These are phyloP conservation scores for Isabelozyma gotoi DNA, from an alignment of 805 yeast species.

Conservation along the genomic window DNA sequence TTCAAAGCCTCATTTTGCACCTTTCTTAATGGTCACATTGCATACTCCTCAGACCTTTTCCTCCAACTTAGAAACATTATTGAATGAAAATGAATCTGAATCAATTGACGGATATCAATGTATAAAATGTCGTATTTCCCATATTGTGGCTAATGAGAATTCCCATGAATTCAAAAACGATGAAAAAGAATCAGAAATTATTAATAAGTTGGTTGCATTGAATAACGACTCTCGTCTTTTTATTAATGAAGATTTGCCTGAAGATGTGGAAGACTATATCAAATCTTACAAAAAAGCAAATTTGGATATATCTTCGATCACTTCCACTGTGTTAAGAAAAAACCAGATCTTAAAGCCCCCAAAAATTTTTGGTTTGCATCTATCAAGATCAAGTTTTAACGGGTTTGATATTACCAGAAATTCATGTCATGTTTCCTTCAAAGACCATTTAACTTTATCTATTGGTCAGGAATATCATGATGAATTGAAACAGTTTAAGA, in stretches of 20 bases:
- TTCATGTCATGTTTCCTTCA: conserved; percentile 67
- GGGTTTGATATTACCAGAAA: conserved; percentile 71
- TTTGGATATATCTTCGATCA: conserved; percentile 44
- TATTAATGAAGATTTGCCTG: conserved; percentile 68
- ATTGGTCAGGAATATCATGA: conserved; percentile 45
- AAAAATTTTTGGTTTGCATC: conserved; percentile 69
- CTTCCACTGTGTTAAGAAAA: conserved; percentile 67
- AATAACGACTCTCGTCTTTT: conserved; percentile 35
- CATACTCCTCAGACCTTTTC: conserved; percentile 62
- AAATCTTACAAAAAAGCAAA: conserved; percentile 45
- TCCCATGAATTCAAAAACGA: conserved; percentile 12
- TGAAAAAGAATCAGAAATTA: conserved; percentile 21
- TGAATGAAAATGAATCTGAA: conserved; percentile 59
- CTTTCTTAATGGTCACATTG: conserved; percentile 71
- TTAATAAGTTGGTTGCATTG: conserved; percentile 35
- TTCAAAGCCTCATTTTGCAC: conserved; percentile 57
- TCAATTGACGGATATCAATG: conserved; percentile 82
- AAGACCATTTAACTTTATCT: conserved; percentile 50
- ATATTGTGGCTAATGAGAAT: conserved; percentile 29
- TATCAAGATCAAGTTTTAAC: conserved; percentile 78
- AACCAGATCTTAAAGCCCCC: conserved; percentile 68
- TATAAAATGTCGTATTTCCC: conserved; percentile 56
- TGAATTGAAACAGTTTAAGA: conserved; percentile 35
- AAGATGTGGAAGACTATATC: conserved; percentile 47
- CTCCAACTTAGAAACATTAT: conserved; percentile 51